Evolutionary conservation across 1,139 yeast species (phyloP).

Genomic region (Hansenula sp.): DNA sequence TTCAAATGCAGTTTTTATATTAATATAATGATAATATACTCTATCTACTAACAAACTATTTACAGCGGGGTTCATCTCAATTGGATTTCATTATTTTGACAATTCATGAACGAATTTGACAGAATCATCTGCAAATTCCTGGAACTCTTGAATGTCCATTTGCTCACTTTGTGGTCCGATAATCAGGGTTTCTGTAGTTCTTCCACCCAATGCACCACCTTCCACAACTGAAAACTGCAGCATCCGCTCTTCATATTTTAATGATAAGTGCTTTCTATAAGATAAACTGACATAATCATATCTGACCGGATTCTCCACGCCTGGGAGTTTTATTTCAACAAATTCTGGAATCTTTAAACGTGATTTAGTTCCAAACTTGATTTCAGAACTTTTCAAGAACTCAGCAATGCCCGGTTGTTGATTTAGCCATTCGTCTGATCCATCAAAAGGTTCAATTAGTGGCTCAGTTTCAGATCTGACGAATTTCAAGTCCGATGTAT

Average conservation of each 20-base stretch:
- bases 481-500: slow-evolving; percentile 18
- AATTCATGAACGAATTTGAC: slow-evolving; percentile 17
- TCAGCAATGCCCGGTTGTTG: slow-evolving; percentile 45
- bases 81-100: neutral
- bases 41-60: too few species aligned
- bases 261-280: slow-evolving; percentile 41
- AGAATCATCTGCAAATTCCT: slow-evolving; percentile 25
- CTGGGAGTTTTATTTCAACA: slow-evolving; percentile 35
- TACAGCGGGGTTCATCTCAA: neutral
- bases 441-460: slow-evolving; percentile 11
- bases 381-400: slow-evolving; percentile 36
- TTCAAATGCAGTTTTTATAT: neutral
- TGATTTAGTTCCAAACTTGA: slow-evolving; percentile 36
- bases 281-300: slow-evolving; percentile 43
- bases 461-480: slow-evolving; percentile 15
- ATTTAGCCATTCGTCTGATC: slow-evolving; percentile 31
- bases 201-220: slow-evolving; percentile 56
- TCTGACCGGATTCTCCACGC: slow-evolving; percentile 27
- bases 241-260: slow-evolving; percentile 34
- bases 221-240: slow-evolving; percentile 48
- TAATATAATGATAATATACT: neutral
- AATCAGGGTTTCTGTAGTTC: slow-evolving; percentile 43
- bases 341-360: slow-evolving; percentile 34
- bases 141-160: slow-evolving; percentile 22
- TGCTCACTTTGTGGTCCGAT: slow-evolving; percentile 36